A percentile compares a stretch with the other conserved stretches of the same genome.
Evolutionary conservation across 2,329 filamentous ascomycete species (phyloP).

Genomic region (Calonectria honghensis): DNA sequence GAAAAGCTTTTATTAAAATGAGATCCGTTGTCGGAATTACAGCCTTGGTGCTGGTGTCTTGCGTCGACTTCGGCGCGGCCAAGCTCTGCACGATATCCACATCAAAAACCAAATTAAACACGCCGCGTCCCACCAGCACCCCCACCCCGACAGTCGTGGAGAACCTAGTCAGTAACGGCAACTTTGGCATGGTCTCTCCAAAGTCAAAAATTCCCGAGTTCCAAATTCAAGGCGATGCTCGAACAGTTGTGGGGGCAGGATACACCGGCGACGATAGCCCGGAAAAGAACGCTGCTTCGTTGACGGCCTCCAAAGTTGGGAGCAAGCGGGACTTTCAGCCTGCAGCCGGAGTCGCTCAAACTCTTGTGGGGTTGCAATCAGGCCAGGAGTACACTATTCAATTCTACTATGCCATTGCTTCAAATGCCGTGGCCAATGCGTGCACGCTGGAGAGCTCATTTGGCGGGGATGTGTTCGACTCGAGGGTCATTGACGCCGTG

Average conservation of each 20-base stretch:
- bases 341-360: slow-evolving; percentile 3
- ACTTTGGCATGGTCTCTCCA: not conserved
- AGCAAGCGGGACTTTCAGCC: slow-evolving; percentile 1
- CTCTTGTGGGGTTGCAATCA: not conserved
- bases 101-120: not conserved
- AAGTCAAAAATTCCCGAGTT: not conserved
- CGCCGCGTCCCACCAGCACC: not conserved
- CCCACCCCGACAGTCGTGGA: not conserved
- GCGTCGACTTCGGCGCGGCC: not conserved
- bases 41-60: not conserved
- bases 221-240: not conserved
- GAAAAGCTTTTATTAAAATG: not conserved
- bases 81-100: slow-evolving; percentile 10
- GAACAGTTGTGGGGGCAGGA: not conserved
- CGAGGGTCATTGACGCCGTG: not conserved
- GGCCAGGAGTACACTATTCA: not conserved
- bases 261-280: not conserved
- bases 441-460: slow-evolving; percentile 6
- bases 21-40: not conserved
- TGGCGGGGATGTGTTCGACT: slow-evolving; percentile 4
- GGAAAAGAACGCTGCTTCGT: not conserved
- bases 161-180: not conserved
- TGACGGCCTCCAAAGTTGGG: not conserved
- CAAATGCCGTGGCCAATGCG: not conserved
- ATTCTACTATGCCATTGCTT: slow-evolving; percentile 9